phyloP scores from a whole-genome alignment of 2,329 filamentous ascomycete species.

The Microcyclospora tardicrescens region DNA sequence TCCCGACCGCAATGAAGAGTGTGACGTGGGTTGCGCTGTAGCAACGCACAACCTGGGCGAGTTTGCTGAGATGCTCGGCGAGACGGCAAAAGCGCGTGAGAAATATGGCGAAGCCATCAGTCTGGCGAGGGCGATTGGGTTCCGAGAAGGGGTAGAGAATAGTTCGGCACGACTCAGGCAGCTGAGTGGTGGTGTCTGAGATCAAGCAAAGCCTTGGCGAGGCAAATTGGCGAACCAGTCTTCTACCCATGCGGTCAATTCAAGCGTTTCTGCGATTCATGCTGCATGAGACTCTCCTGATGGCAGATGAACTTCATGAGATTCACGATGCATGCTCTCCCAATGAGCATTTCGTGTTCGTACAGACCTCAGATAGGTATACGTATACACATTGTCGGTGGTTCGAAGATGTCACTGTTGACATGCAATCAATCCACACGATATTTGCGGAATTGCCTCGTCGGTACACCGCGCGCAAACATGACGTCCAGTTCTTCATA shows the following conservation, averaged over 20 bases:
- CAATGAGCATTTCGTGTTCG: too few species aligned
- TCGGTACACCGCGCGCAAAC: conserved; percentile 26
- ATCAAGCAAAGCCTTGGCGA: too few species aligned
- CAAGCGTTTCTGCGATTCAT: too few species aligned
- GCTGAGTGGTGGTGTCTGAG: too few species aligned
- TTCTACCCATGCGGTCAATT: too few species aligned
- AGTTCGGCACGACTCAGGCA: conserved; percentile 28
- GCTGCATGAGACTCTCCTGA: too few species aligned
- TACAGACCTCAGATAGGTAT: too few species aligned
- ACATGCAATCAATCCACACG: conserved; percentile 10
- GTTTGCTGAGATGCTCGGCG: conserved; percentile 62
- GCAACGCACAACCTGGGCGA: conserved; percentile 80
- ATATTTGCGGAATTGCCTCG: conserved; percentile 23
- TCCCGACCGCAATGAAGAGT: conserved; percentile 59
- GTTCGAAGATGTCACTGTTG: neutral
- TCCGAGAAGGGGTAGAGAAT: conserved; percentile 32
- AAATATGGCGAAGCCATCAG: conserved; percentile 57
- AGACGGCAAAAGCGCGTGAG: conserved; percentile 49
- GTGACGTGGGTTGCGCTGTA: conserved; percentile 69
- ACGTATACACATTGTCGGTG: too few species aligned
- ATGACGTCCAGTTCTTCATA: conserved; percentile 32
- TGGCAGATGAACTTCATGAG: too few species aligned
- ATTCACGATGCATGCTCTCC: too few species aligned
- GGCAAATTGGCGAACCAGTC: too few species aligned
- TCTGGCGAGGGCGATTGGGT: conserved; percentile 39